Percentiles rank a stretch among this genome's conserved stretches.
Conservation (phyloP, 2,329 filamentous ascomycete species). For the Cadophora gregata region DNA sequence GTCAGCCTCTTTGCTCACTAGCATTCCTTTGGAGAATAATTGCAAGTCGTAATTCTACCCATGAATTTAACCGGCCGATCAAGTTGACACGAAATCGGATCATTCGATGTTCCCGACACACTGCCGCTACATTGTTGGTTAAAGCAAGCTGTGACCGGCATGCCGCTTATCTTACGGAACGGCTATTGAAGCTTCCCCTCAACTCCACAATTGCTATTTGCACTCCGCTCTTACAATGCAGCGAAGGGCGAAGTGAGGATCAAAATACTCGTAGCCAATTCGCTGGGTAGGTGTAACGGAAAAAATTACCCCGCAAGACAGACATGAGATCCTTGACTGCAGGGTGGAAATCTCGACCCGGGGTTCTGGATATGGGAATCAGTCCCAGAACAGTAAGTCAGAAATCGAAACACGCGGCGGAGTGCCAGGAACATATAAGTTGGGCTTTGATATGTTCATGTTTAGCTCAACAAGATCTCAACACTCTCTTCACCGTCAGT, state of each 20-base stretch:
- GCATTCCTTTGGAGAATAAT: background rate
- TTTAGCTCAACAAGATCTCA: background rate
- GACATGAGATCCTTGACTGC: background rate
- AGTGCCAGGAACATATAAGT: background rate
- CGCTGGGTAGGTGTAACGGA: background rate
- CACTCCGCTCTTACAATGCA: slow-evolving; percentile 4
- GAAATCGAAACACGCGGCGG: background rate
- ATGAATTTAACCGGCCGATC: background rate
- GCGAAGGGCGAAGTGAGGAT: background rate
- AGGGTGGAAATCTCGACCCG: background rate
- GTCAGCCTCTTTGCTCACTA: background rate
- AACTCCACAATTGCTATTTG: background rate
- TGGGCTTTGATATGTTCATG: background rate
- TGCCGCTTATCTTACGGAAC: background rate
- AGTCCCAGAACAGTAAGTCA: background rate
- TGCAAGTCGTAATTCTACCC: background rate
- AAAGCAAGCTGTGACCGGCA: background rate
- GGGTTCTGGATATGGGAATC: background rate
- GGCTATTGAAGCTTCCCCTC: background rate
- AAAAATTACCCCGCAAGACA: background rate
- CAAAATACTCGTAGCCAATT: background rate
- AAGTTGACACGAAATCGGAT: background rate
- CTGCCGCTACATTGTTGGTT: background rate
- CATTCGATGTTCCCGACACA: background rate
- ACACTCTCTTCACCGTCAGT: background rate